A percentile compares a stretch with the other conserved stretches of the same genome.
Conservation (phyloP, 257 asterid genomes). For the Rehmannia glutinosa region DNA sequence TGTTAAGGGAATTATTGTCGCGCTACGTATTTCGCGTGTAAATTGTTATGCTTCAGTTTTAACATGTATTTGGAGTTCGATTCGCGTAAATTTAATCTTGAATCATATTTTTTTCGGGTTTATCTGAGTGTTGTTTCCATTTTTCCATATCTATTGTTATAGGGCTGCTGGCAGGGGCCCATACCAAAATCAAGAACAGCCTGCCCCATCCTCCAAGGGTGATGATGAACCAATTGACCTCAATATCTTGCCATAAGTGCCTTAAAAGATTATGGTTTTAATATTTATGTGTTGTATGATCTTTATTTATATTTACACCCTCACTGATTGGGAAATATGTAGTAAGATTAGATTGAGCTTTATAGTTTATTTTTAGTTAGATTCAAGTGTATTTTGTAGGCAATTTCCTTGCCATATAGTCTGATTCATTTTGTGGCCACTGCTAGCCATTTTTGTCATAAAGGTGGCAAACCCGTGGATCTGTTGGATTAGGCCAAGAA, state of each 20-base stretch:
- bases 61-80: too few species aligned
- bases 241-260: constrained; percentile 28
- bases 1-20: too few species aligned
- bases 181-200: constrained; percentile 45
- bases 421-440: too few species aligned
- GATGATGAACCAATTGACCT: constrained; percentile 65
- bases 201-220: constrained; percentile 35
- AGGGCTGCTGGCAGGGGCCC: constrained; percentile 69
- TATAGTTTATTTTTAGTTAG: background rate
- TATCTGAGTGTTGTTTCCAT: background rate
- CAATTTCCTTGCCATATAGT: too few species aligned
- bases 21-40: too few species aligned
- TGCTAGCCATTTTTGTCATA: too few species aligned
- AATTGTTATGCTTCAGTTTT: too few species aligned
- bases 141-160: background rate
- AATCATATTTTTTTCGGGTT: background rate
- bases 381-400: background rate
- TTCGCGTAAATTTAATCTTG: background rate
- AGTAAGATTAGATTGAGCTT: background rate
- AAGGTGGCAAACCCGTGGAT: too few species aligned
- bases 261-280: constrained; percentile 3
- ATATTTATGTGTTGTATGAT: background rate
- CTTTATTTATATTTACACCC: background rate
- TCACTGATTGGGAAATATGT: background rate
- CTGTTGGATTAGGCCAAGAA: too few species aligned